These are phyloP conservation scores for Eutrema japonicum DNA, from an alignment of 345 rosid species.

Conservation along the genomic window DNA sequence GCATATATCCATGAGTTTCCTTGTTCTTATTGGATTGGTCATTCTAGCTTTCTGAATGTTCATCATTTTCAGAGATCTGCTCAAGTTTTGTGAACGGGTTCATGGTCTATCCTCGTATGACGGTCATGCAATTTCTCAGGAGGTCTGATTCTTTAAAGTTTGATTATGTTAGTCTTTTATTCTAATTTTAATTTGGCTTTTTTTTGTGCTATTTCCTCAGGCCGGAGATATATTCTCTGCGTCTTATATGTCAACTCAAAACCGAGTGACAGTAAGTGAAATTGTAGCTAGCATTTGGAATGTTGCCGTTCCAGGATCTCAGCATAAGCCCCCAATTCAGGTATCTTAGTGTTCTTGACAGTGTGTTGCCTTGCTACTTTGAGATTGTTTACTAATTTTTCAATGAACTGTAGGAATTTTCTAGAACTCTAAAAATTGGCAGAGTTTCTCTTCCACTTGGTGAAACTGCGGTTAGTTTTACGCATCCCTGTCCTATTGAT, in stretches of 20 bases:
- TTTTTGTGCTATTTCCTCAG: slow-evolving; percentile 50
- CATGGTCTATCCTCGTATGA: slow-evolving; percentile 56
- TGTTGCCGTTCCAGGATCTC: slow-evolving; percentile 54
- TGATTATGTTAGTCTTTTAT: slow-evolving; percentile 8
- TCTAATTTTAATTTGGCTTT: slow-evolving; percentile 21
- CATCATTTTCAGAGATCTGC: slow-evolving; percentile 73
- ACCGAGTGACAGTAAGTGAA: slow-evolving; percentile 54
- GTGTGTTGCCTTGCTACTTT: slow-evolving; percentile 39
- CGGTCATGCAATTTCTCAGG: slow-evolving; percentile 63
- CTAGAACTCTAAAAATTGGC: slow-evolving; percentile 65
- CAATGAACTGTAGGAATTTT: slow-evolving; percentile 56
- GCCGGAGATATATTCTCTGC: slow-evolving; percentile 83
- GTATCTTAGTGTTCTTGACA: slow-evolving; percentile 47
- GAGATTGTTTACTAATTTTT: slow-evolving; percentile 30
- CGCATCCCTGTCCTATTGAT: slow-evolving; percentile 31
- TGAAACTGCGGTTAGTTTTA: slow-evolving; percentile 52
- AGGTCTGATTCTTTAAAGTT: slow-evolving; percentile 53
- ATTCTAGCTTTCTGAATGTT: slow-evolving; percentile 41
- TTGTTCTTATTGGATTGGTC: slow-evolving; percentile 13
- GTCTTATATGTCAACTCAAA: slow-evolving; percentile 57
- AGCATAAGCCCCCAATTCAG: slow-evolving; percentile 75
- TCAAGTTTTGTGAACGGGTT: slow-evolving; percentile 93
- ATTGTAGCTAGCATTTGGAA: slow-evolving; percentile 69
- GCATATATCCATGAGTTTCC: slow-evolving; percentile 22
- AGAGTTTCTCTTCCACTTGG: slow-evolving; percentile 65